Percentiles rank a stretch among this genome's conserved stretches.
Conservation (phyloP, 2,329 filamentous ascomycete genomes). For the Seiridium cupressi region DNA sequence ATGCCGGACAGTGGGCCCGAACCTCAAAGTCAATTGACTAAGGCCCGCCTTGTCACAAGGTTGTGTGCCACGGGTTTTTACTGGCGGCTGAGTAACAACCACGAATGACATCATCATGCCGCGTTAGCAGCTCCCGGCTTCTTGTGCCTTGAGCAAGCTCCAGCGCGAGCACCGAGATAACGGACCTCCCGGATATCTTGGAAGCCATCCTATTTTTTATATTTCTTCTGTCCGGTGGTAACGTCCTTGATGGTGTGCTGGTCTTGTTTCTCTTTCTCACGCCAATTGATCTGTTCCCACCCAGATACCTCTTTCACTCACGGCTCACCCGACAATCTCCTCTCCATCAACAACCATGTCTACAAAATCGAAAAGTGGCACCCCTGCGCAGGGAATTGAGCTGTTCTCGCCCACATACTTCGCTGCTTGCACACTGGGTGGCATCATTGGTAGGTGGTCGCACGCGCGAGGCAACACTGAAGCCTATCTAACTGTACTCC, state of each 20-base stretch:
- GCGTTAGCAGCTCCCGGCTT: neutral
- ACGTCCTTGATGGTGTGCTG: neutral
- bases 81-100: slow-evolving; percentile 2
- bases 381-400: slow-evolving; percentile 7
- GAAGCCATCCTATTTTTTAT: neutral
- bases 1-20: neutral
- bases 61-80: neutral
- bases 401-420: slow-evolving; percentile 11
- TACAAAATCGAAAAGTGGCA: neutral
- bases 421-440: slow-evolving; percentile 11
- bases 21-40: neutral
- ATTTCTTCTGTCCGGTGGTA: neutral
- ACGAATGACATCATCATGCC: slow-evolving; percentile 3
- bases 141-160: neutral
- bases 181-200: slow-evolving; percentile 3
- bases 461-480: neutral
- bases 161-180: slow-evolving; percentile 6
- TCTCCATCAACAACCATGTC: slow-evolving; percentile 2
- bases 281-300: neutral
- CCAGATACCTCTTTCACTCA: neutral
- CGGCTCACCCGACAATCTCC: neutral
- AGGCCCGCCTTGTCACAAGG: neutral
- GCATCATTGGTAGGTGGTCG: slow-evolving; percentile 9
- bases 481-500: neutral
- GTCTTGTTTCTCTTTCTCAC: neutral